Evolutionary conservation across 306 rosid species (phyloP).

Genomic region (Carpinus fangiana): DNA sequence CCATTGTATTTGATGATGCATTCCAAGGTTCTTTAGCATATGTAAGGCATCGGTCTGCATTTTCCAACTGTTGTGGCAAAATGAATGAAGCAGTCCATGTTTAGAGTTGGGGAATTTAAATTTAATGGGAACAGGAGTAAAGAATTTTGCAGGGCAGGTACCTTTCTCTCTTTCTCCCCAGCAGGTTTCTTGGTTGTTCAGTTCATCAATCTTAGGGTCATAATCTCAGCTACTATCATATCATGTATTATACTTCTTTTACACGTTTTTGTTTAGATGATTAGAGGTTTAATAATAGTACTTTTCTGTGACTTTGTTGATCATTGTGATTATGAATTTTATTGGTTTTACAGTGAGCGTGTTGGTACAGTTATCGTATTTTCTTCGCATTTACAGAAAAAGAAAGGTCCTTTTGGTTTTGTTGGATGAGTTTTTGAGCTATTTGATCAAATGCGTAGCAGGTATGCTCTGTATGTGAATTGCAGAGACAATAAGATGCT

Average conservation of each 20-base stretch:
- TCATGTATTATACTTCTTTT: background rate
- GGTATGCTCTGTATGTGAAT: constrained; percentile 94
- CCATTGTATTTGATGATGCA: background rate
- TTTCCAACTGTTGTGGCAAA: background rate
- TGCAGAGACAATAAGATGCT: constrained; percentile 94
- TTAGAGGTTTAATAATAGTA: background rate
- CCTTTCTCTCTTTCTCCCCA: too few species aligned
- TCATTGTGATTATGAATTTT: background rate
- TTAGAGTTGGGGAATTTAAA: background rate
- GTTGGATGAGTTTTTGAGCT: constrained; percentile 14
- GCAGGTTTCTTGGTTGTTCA: background rate
- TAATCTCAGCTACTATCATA: background rate
- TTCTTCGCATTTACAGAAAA: background rate
- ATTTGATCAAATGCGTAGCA: constrained; percentile 42
- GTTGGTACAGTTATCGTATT: constrained; percentile 11
- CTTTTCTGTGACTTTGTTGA: background rate
- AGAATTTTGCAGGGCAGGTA: too few species aligned
- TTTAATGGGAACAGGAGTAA: background rate
- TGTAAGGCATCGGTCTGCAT: background rate
- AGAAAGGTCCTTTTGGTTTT: background rate
- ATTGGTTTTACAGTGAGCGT: background rate
- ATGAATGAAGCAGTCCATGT: background rate
- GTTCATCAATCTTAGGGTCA: background rate
- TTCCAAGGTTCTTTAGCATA: background rate
- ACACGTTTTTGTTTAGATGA: constrained; percentile 2